Base-by-base conservation (phyloP, 73 alveolate species). In the Paramecium biaurelia region DNA sequence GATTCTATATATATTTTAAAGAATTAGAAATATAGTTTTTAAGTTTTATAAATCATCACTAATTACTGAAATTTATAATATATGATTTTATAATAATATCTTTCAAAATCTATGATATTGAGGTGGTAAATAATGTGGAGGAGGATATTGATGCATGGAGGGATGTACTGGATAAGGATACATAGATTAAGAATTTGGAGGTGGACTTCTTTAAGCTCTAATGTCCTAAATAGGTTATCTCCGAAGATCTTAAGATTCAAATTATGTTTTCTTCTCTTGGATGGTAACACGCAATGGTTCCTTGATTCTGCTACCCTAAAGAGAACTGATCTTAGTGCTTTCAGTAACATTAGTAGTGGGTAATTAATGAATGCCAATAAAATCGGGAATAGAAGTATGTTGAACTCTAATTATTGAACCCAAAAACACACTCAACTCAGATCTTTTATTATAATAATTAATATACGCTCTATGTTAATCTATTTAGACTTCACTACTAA, bases 261-360 rank as follows among this genome's bases (percentile, higher is more conserved):
- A 63, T 63, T 72, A 18, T 12, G 58, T 72, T 38, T 20, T 72
- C 58, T 72, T 72, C 4, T 72, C 86, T 34, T 57, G 67, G n/a
- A 72, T 72, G 0, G 86, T 35, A 2, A 72, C 86, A 12, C 86
- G n/a, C 38, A 32, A 35, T 72, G 63, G 86, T 72, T 63, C 84
- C 9, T 63, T 63, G 21, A 63, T 63, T 63, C 84, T 63, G 4
- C 84, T 63, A 32, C 84, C 45, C 10, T 63, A 63, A 12, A 63
- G 45, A 12, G 84, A 63, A 12, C 10, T 30, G 28, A 63, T 63
- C 18, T 74, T 74, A 14, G 87, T 74, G 59, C 90, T 79, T 24
- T 79, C 90, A 23, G 70, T 42, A 8, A 79, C 72, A 41, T 79
- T 79, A 2, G 90, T 79, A 5, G 90, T 79, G 4, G 90, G 90